phyloP scores from a whole-genome alignment of 2,329 filamentous ascomycete species.

The Blastomyces parvus region DNA sequence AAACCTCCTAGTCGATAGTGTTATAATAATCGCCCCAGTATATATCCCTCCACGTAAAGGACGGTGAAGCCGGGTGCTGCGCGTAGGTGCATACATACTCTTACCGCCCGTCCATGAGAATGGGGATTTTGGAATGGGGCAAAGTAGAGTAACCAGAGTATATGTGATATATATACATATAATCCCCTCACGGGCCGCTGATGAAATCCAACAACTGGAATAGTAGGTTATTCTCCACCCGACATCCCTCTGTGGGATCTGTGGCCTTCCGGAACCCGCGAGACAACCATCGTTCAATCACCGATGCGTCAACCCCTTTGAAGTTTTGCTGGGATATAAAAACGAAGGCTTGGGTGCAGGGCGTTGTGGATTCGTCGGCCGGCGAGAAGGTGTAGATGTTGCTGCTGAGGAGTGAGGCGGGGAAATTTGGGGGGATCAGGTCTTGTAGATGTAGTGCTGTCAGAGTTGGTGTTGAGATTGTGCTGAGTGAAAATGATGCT shows the following conservation, averaged over 20 bases:
- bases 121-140: neutral
- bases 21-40: neutral
- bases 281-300: slow-evolving; percentile 3
- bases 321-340: slow-evolving; percentile 6
- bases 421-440: neutral
- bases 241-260: neutral
- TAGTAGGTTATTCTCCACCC: slow-evolving; percentile 4
- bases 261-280: neutral
- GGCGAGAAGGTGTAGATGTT: neutral
- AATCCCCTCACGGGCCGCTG: neutral
- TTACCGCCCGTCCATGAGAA: neutral
- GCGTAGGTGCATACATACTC: neutral
- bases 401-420: neutral
- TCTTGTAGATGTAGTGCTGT: neutral
- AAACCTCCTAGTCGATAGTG: neutral
- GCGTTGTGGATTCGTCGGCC: slow-evolving; percentile 1
- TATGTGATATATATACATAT: neutral
- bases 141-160: neutral
- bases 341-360: neutral
- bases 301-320: neutral
- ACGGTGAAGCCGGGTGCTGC: neutral
- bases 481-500: neutral
- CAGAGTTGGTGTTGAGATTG: neutral
- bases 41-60: neutral
- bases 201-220: slow-evolving; percentile 8